A percentile compares a stretch with the other conserved stretches of the same genome.
phyloP scores from a whole-genome alignment of 1,139 yeast species.

The Geotrichum restrictum region DNA sequence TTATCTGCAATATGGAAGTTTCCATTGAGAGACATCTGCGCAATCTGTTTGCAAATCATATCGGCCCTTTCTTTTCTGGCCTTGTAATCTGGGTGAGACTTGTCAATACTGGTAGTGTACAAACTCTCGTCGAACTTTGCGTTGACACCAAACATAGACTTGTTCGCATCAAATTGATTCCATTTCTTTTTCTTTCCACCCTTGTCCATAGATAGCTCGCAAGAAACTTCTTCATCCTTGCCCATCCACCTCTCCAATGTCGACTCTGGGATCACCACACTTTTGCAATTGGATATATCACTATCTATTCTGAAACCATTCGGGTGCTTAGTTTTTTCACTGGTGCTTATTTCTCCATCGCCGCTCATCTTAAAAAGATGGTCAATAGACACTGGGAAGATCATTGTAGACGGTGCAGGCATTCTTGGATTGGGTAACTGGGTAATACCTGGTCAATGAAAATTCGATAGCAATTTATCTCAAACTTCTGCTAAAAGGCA shows the following conservation, averaged over 20 bases:
- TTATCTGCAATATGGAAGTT: constrained; percentile 88
- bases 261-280: constrained; percentile 62
- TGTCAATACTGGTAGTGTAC: constrained; percentile 82
- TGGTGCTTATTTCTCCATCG: neutral
- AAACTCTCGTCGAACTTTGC: constrained; percentile 84
- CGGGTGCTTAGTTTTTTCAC: neutral
- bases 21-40: constrained; percentile 55
- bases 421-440: no score
- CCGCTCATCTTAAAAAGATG: no score
- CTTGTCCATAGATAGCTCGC: constrained; percentile 36
- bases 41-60: constrained; percentile 76
- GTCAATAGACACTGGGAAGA: no score
- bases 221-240: constrained; percentile 45
- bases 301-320: constrained; percentile 68
- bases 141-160: constrained; percentile 80
- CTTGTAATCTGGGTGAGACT: constrained; percentile 66
- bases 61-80: constrained; percentile 69
- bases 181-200: constrained; percentile 50
- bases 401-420: no score
- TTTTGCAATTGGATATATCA: constrained; percentile 57
- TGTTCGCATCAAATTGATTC: constrained; percentile 94
- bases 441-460: no score
- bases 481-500: no score
- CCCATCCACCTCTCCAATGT: constrained; percentile 91
- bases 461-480: no score